These are phyloP conservation scores for Themeda triandra DNA, from an alignment of 176 grass and related monocot species.

Conservation along the genomic window DNA sequence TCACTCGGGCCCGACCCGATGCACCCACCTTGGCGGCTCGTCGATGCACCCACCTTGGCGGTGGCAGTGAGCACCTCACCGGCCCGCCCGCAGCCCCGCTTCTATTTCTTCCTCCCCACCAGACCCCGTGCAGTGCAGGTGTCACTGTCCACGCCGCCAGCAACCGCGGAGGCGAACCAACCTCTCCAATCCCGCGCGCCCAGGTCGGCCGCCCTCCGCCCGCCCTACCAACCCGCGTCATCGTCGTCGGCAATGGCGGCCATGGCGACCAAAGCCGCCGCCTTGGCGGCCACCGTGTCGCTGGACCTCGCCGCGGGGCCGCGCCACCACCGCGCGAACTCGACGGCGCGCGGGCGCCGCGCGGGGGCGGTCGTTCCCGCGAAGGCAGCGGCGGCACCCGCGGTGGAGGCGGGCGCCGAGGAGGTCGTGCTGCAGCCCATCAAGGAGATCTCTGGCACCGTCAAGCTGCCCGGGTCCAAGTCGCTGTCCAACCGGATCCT, in stretches of 20 bases:
- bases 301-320: conserved; percentile 25
- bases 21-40: no score
- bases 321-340: background rate
- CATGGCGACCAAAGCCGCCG: conserved; percentile 23
- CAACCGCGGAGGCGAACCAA: background rate
- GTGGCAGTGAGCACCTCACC: no score
- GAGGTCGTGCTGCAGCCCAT: conserved; percentile 92
- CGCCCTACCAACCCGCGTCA: background rate
- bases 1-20: no score
- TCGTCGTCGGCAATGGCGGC: conserved; percentile 29
- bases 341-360: background rate
- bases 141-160: conserved; percentile 1
- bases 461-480: conserved; percentile 51
- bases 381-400: conserved; percentile 42
- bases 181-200: background rate
- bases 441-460: conserved; percentile 83
- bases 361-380: background rate
- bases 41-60: no score
- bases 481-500: no score
- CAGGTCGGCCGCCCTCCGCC: no score
- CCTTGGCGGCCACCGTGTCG: background rate
- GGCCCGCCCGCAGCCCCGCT: no score
- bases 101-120: conserved; percentile 33
- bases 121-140: background rate
- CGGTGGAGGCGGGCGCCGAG: conserved; percentile 46